Conservation (phyloP, 257 asterid genomes). For the Capsicum baccatum region DNA sequence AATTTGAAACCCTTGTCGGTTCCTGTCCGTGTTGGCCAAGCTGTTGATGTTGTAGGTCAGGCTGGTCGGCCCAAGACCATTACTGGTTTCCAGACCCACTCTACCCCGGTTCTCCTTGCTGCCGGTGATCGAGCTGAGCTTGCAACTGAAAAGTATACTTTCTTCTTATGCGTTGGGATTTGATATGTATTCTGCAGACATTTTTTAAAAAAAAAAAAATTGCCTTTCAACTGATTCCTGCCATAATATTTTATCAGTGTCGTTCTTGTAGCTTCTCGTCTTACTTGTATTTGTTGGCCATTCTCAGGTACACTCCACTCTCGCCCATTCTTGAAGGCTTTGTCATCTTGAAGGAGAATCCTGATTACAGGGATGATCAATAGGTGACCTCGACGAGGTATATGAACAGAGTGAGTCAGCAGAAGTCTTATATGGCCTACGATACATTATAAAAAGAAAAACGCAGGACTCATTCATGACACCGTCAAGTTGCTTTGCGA, state of each 20-base stretch:
- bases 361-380: constrained; percentile 73
- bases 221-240: background rate
- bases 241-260: background rate
- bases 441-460: background rate
- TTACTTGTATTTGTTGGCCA: background rate
- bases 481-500: background rate
- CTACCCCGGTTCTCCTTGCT: constrained; percentile 91
- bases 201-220: background rate
- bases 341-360: constrained; percentile 89
- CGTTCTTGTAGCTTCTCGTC: background rate
- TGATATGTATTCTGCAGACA: background rate
- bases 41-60: constrained; percentile 96
- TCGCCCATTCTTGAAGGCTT: constrained; percentile 97
- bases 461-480: background rate
- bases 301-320: constrained; percentile 76
- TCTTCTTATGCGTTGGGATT: background rate
- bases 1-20: constrained; percentile 84
- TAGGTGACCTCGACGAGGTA: constrained; percentile 10
- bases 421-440: background rate
- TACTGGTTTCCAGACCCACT: constrained; percentile 93
- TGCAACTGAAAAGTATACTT: constrained; percentile 81
- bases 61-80: constrained; percentile 98
- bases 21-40: constrained; percentile 97
- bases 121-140: constrained; percentile 99
- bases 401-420: background rate